Conservation (phyloP, 495 filamentous ascomycete species). For the Sabuloglossum arenarium region DNA sequence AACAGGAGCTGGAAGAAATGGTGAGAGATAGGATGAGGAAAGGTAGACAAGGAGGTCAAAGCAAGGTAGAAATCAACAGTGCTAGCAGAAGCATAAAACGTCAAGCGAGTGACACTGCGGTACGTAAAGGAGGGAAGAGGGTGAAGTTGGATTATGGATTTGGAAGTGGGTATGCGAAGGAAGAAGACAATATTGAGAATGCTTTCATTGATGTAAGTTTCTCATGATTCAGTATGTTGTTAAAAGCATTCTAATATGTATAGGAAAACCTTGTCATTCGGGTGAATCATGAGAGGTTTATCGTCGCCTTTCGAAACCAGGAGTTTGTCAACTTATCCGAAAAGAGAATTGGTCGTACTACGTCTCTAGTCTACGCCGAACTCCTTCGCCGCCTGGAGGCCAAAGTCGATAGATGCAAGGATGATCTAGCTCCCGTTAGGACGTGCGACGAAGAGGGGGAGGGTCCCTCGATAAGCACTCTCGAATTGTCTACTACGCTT, state of each 20-base stretch:
- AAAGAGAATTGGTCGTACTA: slow-evolving; percentile 37
- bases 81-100: not conserved
- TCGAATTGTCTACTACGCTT: slow-evolving; percentile 15
- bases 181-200: not conserved
- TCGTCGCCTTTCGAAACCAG: slow-evolving; percentile 59
- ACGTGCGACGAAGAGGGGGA: slow-evolving; percentile 34
- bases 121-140: slow-evolving; percentile 11
- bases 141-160: slow-evolving; percentile 6
- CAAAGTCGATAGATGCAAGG: slow-evolving; percentile 42
- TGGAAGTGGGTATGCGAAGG: not conserved
- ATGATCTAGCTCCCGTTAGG: slow-evolving; percentile 21
- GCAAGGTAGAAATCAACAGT: not conserved
- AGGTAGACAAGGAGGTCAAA: slow-evolving; percentile 24
- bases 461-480: slow-evolving; percentile 13
- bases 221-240: not conserved
- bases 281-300: slow-evolving; percentile 69
- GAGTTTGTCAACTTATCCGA: slow-evolving; percentile 42
- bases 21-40: slow-evolving; percentile 36
- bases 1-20: slow-evolving; percentile 15
- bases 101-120: not conserved
- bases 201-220: not conserved
- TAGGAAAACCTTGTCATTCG: slow-evolving; percentile 46
- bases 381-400: slow-evolving; percentile 50
- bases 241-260: not conserved
- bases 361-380: slow-evolving; percentile 52